Base-by-base conservation (phyloP, 1,284 basidiomycete genomes). In the Cryptococcus floricola region DNA sequence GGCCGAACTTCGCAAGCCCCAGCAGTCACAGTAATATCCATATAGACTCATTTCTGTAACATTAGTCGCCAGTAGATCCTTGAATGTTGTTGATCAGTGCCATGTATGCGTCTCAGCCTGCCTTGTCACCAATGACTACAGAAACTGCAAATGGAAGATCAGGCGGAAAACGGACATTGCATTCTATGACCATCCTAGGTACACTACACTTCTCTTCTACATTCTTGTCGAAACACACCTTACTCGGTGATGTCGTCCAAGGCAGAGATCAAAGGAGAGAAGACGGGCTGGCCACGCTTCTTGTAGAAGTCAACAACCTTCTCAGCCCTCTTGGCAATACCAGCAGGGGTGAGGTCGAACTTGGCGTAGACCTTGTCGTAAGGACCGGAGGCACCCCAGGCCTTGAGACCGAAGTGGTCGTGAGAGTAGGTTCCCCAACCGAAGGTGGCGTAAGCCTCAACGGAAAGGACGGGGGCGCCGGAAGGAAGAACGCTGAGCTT, bases 301-400 rank as follows among this genome's bases (percentile, higher is more conserved):
- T 88, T 87, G 84, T 94, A 96, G 81, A 89, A 91, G 60, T 82
- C 83, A 63, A 91, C 83, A 57, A 93, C 85, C 82, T 92, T 91
- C 82, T 89, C 86, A 67, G 88, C 85, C 53, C 91, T 82, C 53
- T 77, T 76, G 50, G 91, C 88, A 67, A 96, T 87, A 77, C 90
- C 86, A 84, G 70, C 47, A 31, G 69, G 69, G 52, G 89, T 92
- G 72, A 94, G 82, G 42, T 87, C 90, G 70, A 92, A 91, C 79
- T 68, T 48, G 9, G 28, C 87, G 76, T 94, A 95, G 16, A 93
- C 87, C 80, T 93, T 83, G 75, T 84, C 83, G 76, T 90, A 93
- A 18, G 93, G 92, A 48, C 87, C 93, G 44, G 91, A 95, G 37
- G 89, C 86, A 75, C 93, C 93, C 86, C 88, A 94, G 27, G 80